Conservation (phyloP, 2,329 filamentous ascomycete genomes). For the Ambrosiella beaveri region DNA sequence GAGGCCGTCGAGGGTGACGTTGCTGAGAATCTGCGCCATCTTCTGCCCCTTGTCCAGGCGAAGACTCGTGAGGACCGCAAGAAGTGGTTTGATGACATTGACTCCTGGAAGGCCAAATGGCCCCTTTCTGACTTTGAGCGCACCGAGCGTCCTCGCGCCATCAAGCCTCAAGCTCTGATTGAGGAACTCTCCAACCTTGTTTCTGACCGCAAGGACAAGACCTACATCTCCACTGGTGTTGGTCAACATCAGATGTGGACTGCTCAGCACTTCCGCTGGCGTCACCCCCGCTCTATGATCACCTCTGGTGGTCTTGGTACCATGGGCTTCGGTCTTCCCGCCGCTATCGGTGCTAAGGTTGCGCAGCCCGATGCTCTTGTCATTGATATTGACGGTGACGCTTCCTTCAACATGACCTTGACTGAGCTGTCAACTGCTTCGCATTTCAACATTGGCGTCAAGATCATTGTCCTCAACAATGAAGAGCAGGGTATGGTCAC, state of each 20-base stretch:
- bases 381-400: slow-evolving; percentile 91
- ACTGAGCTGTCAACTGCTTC: slow-evolving; percentile 85
- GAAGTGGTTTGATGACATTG: slow-evolving; percentile 82
- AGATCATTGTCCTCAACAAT: slow-evolving; percentile 90
- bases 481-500: slow-evolving; percentile 96
- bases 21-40: slow-evolving; percentile 53
- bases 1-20: slow-evolving; percentile 93
- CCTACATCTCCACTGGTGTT: slow-evolving; percentile 82
- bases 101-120: slow-evolving; percentile 80
- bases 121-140: slow-evolving; percentile 69
- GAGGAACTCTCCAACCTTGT: slow-evolving; percentile 78
- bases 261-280: slow-evolving; percentile 92
- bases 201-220: slow-evolving; percentile 60
- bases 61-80: slow-evolving; percentile 48
- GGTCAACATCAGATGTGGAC: slow-evolving; percentile 99
- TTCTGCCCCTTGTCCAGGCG: slow-evolving; percentile 54
- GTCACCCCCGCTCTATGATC: slow-evolving; percentile 80
- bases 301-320: slow-evolving; percentile 75
- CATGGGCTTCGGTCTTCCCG: slow-evolving; percentile 90
- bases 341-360: slow-evolving; percentile 90
- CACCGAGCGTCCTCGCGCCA: slow-evolving; percentile 55
- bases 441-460: slow-evolving; percentile 93
- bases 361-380: slow-evolving; percentile 60
- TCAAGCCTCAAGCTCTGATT: slow-evolving; percentile 90
- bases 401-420: slow-evolving; percentile 97